A percentile compares a stretch with the other conserved stretches of the same genome.
phyloP scores from a whole-genome alignment of 1,139 yeast genomes.

The Sugiyamaella novakii region DNA sequence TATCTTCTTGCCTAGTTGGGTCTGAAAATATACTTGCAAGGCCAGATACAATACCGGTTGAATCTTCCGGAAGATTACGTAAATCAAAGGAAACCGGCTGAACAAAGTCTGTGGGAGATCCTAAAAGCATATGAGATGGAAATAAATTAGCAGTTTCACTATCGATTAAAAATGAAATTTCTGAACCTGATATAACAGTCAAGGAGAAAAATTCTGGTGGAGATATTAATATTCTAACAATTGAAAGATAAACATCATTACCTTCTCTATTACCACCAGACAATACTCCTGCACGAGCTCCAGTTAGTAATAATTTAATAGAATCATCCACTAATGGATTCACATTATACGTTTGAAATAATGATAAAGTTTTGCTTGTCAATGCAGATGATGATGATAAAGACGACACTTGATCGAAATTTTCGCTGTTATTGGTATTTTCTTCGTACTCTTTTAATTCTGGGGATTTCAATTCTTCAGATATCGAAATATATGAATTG shows the following conservation, averaged over 20 bases:
- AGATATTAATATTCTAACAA: constrained; percentile 39
- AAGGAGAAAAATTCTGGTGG: constrained; percentile 58
- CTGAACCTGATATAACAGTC: constrained; percentile 55
- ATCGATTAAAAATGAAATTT: constrained; percentile 56
- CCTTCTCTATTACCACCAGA: constrained; percentile 18
- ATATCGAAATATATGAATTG: constrained; percentile 34
- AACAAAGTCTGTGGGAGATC: constrained; percentile 58
- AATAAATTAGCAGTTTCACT: constrained; percentile 39
- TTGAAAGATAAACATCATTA: constrained; percentile 33
- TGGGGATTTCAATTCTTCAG: constrained; percentile 4
- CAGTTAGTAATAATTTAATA: constrained; percentile 53
- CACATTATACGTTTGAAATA: constrained; percentile 45
- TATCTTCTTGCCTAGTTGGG: constrained; percentile 16
- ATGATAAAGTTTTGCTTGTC: constrained; percentile 43
- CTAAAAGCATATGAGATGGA: constrained; percentile 49
- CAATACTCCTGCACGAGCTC: constrained; percentile 15
- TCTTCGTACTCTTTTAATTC: constrained; percentile 2
- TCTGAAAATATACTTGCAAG: constrained; percentile 56
- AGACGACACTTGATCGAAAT: background rate
- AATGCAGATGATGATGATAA: constrained; percentile 3
- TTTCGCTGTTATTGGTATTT: background rate
- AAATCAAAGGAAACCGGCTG: constrained; percentile 62
- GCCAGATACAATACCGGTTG: constrained; percentile 71
- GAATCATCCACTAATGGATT: constrained; percentile 50
- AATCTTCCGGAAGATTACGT: constrained; percentile 57